Conservation (phyloP, 1,284 basidiomycete species). For the Sporisorium sorghi region DNA sequence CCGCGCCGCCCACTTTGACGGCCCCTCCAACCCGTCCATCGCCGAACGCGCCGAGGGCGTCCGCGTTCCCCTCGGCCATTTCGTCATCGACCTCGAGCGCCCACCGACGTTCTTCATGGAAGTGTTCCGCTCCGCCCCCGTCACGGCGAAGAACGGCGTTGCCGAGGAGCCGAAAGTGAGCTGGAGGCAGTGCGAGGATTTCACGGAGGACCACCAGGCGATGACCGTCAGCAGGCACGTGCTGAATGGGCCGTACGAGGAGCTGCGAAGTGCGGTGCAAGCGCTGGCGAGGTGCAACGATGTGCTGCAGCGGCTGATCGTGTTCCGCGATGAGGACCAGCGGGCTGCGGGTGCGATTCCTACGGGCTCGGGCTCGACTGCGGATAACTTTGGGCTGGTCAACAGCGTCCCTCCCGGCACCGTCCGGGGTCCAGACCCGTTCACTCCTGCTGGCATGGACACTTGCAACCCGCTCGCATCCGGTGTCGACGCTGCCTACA, state of each 20-base stretch:
- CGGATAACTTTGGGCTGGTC: conserved; percentile 44
- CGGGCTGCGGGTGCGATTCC: conserved; percentile 33
- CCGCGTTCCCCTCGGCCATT: conserved; percentile 43
- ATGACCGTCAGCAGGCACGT: conserved; percentile 50
- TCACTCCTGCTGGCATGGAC: conserved; percentile 12
- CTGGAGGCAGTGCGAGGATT: conserved; percentile 64
- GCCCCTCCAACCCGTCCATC: conserved; percentile 29
- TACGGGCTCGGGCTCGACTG: conserved; percentile 24
- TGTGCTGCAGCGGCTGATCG: conserved; percentile 33
- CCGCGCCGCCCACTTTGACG: conserved; percentile 40
- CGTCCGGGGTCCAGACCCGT: conserved; percentile 12
- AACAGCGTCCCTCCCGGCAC: neutral
- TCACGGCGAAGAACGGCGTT: conserved; percentile 25
- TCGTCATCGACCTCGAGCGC: conserved; percentile 52
- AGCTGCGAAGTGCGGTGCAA: conserved; percentile 50
- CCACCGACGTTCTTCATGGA: conserved; percentile 65
- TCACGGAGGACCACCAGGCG: conserved; percentile 61
- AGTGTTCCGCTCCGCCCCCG: conserved; percentile 50
- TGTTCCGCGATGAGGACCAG: conserved; percentile 28
- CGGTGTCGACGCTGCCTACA: conserved; percentile 12
- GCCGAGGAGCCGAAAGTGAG: conserved; percentile 40
- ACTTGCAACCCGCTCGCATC: conserved; percentile 1
- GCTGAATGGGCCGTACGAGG: conserved; percentile 57
- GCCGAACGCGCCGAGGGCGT: conserved; percentile 57
- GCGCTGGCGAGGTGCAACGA: conserved; percentile 37